Percentiles rank a stretch among this genome's conserved stretches.
These are phyloP conservation scores for Yamadazyma aaseri DNA, from an alignment of 1,139 yeast genomes.

Conservation along the genomic window DNA sequence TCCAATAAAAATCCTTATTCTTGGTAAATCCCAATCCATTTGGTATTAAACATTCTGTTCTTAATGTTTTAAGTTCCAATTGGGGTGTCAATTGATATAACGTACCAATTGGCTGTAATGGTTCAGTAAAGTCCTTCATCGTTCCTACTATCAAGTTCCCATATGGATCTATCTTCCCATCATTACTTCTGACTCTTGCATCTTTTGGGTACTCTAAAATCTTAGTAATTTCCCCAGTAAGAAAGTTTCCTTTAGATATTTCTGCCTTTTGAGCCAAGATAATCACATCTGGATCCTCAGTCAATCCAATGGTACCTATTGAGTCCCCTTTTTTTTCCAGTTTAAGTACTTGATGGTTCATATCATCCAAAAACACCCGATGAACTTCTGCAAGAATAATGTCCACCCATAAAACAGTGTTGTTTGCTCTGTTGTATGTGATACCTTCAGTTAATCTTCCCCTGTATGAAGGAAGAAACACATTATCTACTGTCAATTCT, in stretches of 20 bases:
- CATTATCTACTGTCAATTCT: slow-evolving; percentile 18
- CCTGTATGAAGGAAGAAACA: slow-evolving; percentile 43
- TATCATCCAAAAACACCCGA: slow-evolving; percentile 30
- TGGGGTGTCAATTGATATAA: slow-evolving; percentile 40
- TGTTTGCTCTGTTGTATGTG: slow-evolving; percentile 57
- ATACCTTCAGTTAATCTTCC: slow-evolving; percentile 66
- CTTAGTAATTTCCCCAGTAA: slow-evolving; percentile 39
- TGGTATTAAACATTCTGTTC: slow-evolving; percentile 47
- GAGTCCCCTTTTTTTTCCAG: slow-evolving; percentile 37
- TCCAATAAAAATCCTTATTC: slow-evolving; percentile 59
- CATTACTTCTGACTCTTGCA: slow-evolving; percentile 60
- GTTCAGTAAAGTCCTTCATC: slow-evolving; percentile 54
- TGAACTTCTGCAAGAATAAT: slow-evolving; percentile 60
- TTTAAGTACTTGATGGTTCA: slow-evolving; percentile 40
- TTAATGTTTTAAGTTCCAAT: slow-evolving; percentile 32
- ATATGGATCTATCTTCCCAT: slow-evolving; percentile 67
- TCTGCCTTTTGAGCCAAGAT: slow-evolving; percentile 59
- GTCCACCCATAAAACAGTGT: slow-evolving; percentile 69
- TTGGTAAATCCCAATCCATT: slow-evolving; percentile 78
- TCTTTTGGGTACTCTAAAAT: slow-evolving; percentile 44
- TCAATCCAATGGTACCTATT: slow-evolving; percentile 65
- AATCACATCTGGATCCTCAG: slow-evolving; percentile 42
- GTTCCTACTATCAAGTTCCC: slow-evolving; percentile 74
- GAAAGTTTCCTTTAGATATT: slow-evolving; percentile 49
- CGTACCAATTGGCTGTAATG: slow-evolving; percentile 35